Evolutionary conservation across 768 basidiomycete genomes (phyloP).

Genomic region (Suillus fuscotomentosus): DNA sequence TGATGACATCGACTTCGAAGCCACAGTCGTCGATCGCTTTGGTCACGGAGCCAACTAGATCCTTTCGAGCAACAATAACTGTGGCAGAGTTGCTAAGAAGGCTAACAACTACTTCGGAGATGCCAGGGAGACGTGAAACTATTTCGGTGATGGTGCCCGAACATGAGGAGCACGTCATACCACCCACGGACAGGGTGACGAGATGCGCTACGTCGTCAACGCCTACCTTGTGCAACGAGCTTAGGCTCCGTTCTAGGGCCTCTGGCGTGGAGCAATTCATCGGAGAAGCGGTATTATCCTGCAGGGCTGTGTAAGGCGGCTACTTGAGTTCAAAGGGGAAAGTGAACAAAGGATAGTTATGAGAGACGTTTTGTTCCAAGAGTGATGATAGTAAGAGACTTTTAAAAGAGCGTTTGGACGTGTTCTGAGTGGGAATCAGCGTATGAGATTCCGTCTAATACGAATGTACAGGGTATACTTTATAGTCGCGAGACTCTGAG

Average conservation of each 20-base stretch:
- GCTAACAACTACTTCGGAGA: slow-evolving; percentile 53
- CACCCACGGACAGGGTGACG: slow-evolving; percentile 58
- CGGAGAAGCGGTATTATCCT: slow-evolving; percentile 5
- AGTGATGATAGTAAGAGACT: too few relatives aligned
- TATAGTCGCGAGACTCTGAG: too few relatives aligned
- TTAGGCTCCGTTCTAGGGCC: background rate
- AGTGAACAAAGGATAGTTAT: too few relatives aligned
- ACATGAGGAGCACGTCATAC: slow-evolving; percentile 80
- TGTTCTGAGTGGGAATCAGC: too few relatives aligned
- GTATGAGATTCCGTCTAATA: too few relatives aligned
- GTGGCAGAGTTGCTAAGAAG: slow-evolving; percentile 61
- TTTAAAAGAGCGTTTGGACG: too few relatives aligned
- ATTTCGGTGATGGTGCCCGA: slow-evolving; percentile 50
- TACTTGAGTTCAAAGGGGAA: too few relatives aligned
- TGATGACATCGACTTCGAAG: slow-evolving; percentile 41
- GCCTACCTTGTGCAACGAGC: background rate
- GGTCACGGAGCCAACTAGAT: slow-evolving; percentile 33
- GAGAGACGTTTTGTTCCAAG: too few relatives aligned
- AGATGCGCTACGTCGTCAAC: slow-evolving; percentile 23
- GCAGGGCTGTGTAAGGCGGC: background rate
- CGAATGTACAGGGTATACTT: too few relatives aligned
- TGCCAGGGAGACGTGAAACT: slow-evolving; percentile 48
- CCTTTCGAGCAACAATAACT: slow-evolving; percentile 38
- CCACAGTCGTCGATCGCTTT: slow-evolving; percentile 47
- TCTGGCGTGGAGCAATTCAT: background rate